A percentile compares a stretch with the other conserved stretches of the same genome.
These are phyloP conservation scores for Pythium dissimile DNA, from an alignment of 352 stramenopile genomes.

Conservation along the genomic window DNA sequence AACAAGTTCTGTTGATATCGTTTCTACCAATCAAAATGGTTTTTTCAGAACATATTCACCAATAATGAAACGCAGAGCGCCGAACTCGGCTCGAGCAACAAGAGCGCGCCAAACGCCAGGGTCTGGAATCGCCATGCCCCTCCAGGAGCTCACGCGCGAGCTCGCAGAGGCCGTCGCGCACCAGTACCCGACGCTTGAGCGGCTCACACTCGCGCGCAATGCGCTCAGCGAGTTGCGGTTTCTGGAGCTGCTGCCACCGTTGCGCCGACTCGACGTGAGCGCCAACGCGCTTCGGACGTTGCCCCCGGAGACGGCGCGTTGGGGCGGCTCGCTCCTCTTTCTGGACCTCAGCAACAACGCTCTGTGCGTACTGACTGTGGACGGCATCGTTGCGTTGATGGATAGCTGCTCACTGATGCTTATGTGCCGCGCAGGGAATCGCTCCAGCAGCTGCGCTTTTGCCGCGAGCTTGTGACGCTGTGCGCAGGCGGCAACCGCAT, in stretches of 20 bases:
- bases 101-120: neutral
- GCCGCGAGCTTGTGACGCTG: constrained; percentile 32
- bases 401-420: neutral
- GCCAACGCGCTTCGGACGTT: constrained; percentile 41
- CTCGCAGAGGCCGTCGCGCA: constrained; percentile 58
- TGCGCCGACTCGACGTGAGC: constrained; percentile 61
- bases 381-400: neutral
- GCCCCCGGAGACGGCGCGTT: constrained; percentile 31
- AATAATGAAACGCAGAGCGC: neutral
- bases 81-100: neutral
- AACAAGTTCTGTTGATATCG: too few species aligned
- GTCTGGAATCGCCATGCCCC: too few species aligned
- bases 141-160: constrained; percentile 53
- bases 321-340: constrained; percentile 37
- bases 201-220: constrained; percentile 59
- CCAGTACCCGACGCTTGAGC: constrained; percentile 58
- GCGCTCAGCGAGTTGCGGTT: constrained; percentile 44
- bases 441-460: constrained; percentile 31
- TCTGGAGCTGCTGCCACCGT: constrained; percentile 43
- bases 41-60: neutral
- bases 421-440: constrained; percentile 30
- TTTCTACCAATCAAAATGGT: neutral
- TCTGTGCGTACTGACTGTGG: constrained; percentile 28
- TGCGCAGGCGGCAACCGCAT: constrained; percentile 43
- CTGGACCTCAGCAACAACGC: constrained; percentile 52